These are phyloP conservation scores for Nicotiana undulata DNA, from an alignment of 257 asterid genomes.

Conservation along the genomic window DNA sequence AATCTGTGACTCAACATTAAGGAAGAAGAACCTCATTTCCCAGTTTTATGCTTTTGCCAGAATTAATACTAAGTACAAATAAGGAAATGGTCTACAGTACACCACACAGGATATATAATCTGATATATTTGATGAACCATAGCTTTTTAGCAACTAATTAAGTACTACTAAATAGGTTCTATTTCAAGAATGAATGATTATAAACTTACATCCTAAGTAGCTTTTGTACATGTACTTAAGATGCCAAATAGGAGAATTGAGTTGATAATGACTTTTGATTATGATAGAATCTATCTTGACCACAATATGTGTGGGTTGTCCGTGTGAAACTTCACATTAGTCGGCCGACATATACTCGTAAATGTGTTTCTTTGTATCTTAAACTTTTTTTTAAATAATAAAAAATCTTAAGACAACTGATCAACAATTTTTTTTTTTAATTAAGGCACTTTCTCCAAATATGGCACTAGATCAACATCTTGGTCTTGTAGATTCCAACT, in stretches of 20 bases:
- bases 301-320: neutral
- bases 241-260: neutral
- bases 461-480: neutral
- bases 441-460: neutral
- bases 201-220: neutral
- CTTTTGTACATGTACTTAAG: neutral
- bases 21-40: neutral
- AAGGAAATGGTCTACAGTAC: neutral
- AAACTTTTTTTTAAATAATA: no score
- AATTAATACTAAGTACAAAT: neutral
- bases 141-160: no score
- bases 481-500: neutral
- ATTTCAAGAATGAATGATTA: neutral
- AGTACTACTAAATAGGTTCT: no score
- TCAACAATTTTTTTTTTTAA: neutral
- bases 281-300: neutral
- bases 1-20: neutral
- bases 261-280: conserved; percentile 6
- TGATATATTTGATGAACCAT: neutral
- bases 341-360: neutral
- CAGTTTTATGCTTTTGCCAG: neutral
- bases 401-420: neutral
- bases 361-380: neutral
- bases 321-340: neutral
- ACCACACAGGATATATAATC: neutral